Percentiles rank a stretch among this genome's conserved stretches.
These are phyloP conservation scores for Fistulina hepatica DNA, from an alignment of 1,284 basidiomycete species.

Conservation along the genomic window DNA sequence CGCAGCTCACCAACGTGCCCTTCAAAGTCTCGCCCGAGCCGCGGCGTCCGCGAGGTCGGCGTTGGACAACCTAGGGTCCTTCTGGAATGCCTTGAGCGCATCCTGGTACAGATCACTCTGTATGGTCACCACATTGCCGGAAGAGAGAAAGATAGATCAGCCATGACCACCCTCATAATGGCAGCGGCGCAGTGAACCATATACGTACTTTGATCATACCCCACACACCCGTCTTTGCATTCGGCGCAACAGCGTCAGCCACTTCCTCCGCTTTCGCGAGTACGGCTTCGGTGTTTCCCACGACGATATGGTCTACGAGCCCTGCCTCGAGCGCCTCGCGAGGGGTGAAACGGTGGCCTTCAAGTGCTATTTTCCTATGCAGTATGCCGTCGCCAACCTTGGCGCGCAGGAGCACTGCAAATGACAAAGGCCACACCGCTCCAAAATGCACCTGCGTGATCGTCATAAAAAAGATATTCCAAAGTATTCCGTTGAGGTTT, in stretches of 20 bases:
- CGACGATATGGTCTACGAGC: conserved; percentile 60
- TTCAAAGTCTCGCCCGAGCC: conserved; percentile 32
- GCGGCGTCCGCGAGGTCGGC: conserved; percentile 30
- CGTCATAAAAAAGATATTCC: too few relatives aligned
- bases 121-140: not conserved
- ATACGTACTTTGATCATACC: conserved; percentile 48
- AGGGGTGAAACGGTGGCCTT: conserved; percentile 77
- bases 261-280: conserved; percentile 50
- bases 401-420: conserved; percentile 53
- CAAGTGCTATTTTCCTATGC: conserved; percentile 69
- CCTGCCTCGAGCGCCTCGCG: conserved; percentile 58
- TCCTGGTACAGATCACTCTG: conserved; percentile 36
- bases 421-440: conserved; percentile 66
- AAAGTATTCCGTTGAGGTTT: not conserved
- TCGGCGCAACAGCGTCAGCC: conserved; percentile 36
- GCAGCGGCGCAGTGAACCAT: too few relatives aligned
- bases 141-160: not conserved
- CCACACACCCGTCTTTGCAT: conserved; percentile 49
- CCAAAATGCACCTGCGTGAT: conserved; percentile 65
- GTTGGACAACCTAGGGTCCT: conserved; percentile 26
- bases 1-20: not conserved
- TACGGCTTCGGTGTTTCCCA: conserved; percentile 44
- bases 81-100: conserved; percentile 29
- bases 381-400: conserved; percentile 56
- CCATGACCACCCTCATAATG: too few relatives aligned